Evolutionary conservation across 2,329 filamentous ascomycete genomes (phyloP).

Genomic region (Paracorniculantispora psalliotae): DNA sequence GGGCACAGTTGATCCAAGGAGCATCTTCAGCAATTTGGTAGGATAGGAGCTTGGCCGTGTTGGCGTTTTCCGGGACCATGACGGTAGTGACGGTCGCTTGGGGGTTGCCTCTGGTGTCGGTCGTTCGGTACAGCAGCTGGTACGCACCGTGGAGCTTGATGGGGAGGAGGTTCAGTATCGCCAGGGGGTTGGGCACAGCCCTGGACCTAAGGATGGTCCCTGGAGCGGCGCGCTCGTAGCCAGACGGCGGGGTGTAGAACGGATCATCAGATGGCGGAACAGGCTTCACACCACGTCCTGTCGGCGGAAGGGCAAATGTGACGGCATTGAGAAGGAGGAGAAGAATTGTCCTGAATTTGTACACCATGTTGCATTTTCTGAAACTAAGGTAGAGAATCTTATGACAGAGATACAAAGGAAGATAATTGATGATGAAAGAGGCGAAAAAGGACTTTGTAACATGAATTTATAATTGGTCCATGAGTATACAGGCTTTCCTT

Average conservation of each 20-base stretch:
- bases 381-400: no score
- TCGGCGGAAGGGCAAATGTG: no score
- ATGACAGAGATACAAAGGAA: no score
- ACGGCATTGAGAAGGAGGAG: no score
- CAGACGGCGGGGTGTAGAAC: constrained; percentile 21
- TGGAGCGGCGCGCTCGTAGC: constrained; percentile 18
- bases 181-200: neutral
- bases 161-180: neutral
- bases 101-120: constrained; percentile 18
- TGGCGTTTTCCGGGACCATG: neutral
- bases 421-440: no score
- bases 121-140: neutral
- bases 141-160: neutral
- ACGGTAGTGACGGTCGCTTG: neutral
- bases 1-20: constrained; percentile 31
- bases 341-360: no score
- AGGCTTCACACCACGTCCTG: neutral
- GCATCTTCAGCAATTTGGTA: constrained; percentile 35
- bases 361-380: no score
- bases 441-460: no score
- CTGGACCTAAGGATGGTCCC: constrained; percentile 22
- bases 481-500: no score
- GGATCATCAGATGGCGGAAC: constrained; percentile 20
- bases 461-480: no score
- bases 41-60: constrained; percentile 25